Evolutionary conservation across 1,139 yeast species (phyloP).

Genomic region (Yamadazyma taylorii): DNA sequence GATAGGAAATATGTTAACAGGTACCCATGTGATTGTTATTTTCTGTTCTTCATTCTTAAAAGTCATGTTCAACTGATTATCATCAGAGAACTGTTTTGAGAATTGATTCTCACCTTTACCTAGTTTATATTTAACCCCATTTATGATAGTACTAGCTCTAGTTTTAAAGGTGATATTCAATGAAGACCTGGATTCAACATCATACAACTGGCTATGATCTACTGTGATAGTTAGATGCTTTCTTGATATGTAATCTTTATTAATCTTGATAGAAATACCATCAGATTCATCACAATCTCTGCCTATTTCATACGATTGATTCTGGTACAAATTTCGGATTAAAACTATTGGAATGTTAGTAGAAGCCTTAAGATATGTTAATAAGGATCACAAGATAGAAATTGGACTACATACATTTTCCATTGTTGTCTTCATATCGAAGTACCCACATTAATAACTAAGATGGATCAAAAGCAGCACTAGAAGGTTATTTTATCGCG

Average conservation of each 20-base stretch:
- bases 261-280: conserved; percentile 22
- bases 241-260: conserved; percentile 30
- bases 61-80: conserved; percentile 18
- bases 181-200: conserved; percentile 16
- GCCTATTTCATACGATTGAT: conserved; percentile 27
- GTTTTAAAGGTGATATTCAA: conserved; percentile 27
- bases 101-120: conserved; percentile 20
- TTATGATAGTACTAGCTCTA: conserved; percentile 31
- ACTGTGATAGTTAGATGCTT: conserved; percentile 27
- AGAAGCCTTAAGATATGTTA: neutral
- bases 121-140: conserved; percentile 26
- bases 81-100: conserved; percentile 17
- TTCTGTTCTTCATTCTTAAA: conserved; percentile 21
- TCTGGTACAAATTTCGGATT: conserved; percentile 12
- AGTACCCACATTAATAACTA: conserved; percentile 14
- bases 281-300: conserved; percentile 24
- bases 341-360: conserved; percentile 4
- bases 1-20: conserved; percentile 14
- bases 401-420: conserved; percentile 10
- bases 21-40: conserved; percentile 25
- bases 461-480: neutral
- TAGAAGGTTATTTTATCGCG: too few species aligned
- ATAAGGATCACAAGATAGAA: neutral
- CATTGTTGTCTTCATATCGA: conserved; percentile 9
- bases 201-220: too few species aligned